These are phyloP conservation scores for Aquilaria agallochum DNA, from an alignment of 441 rosid genomes.

Conservation along the genomic window DNA sequence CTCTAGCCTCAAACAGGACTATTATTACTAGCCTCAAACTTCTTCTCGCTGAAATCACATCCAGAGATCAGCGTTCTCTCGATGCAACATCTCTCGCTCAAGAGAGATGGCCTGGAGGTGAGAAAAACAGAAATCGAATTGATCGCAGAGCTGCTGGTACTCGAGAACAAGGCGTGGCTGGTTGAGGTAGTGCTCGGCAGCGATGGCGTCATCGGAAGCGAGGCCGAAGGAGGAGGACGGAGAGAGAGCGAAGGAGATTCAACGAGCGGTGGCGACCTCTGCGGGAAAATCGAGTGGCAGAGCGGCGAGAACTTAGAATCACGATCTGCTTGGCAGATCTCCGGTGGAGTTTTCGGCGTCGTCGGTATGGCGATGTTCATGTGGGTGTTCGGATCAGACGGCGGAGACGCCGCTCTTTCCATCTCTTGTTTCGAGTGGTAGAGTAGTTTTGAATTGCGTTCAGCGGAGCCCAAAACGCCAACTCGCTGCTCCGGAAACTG, in stretches of 20 bases:
- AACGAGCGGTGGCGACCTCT: constrained; percentile 32
- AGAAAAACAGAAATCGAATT: constrained; percentile 48
- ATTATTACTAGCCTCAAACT: constrained; percentile 15
- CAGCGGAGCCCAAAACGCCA: constrained; percentile 60
- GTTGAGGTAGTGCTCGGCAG: constrained; percentile 58
- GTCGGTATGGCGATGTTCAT: constrained; percentile 25
- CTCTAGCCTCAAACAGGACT: background rate
- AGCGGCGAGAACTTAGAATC: constrained; percentile 48
- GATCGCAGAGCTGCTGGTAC: constrained; percentile 60
- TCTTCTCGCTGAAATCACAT: constrained; percentile 27
- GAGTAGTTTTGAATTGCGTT: constrained; percentile 46
- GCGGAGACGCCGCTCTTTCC: constrained; percentile 41
- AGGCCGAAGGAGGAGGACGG: constrained; percentile 9
- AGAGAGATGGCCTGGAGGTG: constrained; percentile 47
- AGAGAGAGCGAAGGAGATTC: constrained; percentile 38
- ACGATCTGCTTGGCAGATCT: constrained; percentile 30
- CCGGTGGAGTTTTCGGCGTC: constrained; percentile 22
- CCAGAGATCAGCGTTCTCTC: constrained; percentile 52
- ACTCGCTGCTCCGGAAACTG: constrained; percentile 44
- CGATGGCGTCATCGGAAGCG: constrained; percentile 5
- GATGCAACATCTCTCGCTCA: constrained; percentile 48
- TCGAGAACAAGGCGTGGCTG: constrained; percentile 71
- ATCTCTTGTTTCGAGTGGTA: constrained; percentile 14
- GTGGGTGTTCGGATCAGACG: constrained; percentile 26
- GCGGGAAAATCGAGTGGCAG: constrained; percentile 65